A percentile compares a stretch with the other conserved stretches of the same genome.
These are phyloP conservation scores for Mycena leptocephala DNA, from an alignment of 768 basidiomycete species.

Conservation along the genomic window DNA sequence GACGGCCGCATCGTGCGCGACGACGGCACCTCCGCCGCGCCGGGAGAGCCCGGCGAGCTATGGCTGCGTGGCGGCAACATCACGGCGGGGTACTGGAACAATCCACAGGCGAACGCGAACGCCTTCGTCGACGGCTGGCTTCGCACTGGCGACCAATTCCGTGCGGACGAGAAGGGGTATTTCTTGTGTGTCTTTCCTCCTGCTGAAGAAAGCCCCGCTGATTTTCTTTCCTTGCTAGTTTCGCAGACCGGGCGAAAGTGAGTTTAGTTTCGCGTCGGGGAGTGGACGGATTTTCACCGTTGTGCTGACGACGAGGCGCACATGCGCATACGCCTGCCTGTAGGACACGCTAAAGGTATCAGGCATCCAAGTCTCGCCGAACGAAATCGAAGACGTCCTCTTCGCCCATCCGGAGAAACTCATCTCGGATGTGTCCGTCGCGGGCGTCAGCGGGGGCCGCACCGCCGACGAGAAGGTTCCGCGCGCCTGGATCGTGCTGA, in stretches of 20 bases:
- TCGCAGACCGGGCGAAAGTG: conserved; percentile 85
- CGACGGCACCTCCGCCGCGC: conserved; percentile 68
- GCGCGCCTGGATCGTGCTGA: conserved; percentile 85
- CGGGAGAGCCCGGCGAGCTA: conserved; percentile 80
- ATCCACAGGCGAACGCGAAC: conserved; percentile 75
- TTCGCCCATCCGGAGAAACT: conserved; percentile 74
- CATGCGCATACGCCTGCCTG: conserved; percentile 44
- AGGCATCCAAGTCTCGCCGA: conserved; percentile 85
- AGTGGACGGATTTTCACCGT: no score
- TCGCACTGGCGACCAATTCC: conserved; percentile 81
- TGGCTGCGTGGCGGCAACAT: conserved; percentile 71
- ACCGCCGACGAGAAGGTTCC: conserved; percentile 83
- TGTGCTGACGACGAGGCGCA: not conserved
- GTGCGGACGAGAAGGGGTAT: conserved; percentile 71
- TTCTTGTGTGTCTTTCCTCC: conserved; percentile 70
- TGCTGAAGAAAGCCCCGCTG: not conserved
- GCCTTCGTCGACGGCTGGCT: conserved; percentile 87
- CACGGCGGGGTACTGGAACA: conserved; percentile 81
- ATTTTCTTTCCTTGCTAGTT: conserved; percentile 64
- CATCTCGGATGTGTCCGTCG: conserved; percentile 78
- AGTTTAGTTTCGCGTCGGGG: no score
- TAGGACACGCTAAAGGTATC: conserved; percentile 89
- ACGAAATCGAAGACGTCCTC: conserved; percentile 81
- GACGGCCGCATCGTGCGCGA: conserved; percentile 76
- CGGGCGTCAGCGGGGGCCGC: conserved; percentile 81